Base-by-base conservation (phyloP, 176 grass and related monocot species). In the Paspalum vaginatum region DNA sequence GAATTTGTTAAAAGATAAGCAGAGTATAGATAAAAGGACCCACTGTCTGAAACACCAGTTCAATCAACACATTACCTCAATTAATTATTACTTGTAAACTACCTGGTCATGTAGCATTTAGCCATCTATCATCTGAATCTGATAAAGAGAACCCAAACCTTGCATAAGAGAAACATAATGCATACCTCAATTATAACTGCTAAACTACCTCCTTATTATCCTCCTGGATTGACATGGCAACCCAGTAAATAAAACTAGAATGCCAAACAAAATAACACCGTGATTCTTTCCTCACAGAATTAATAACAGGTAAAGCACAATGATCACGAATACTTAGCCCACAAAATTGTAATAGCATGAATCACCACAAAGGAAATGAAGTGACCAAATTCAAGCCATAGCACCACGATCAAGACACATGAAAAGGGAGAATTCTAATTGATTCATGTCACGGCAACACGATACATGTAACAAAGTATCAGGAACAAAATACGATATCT, bases 381-480 rank as follows among this genome's bases (percentile, higher is more conserved):
- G 75, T 16, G 26, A 20, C 20, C 11, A 40, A 53, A 76, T 63
- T 40, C 45, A 81, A 64, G 37, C 22, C 11, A 63, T 47, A 68
- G 47, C 13, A 50, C 47, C 50, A 25, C 43, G 57, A 71, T 83
- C 74, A 79, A 1, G 1, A 40, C 45, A 89, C 70, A 41, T 26
- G 11, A 24, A 73, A 50, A 50, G 2, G 50, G 51, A 43, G 21
- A 8, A 48, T 65, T 77, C 8, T 72, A 53, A 75, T 75, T 13
- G 37, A 8, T 38, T 78, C 49, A 65, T n/a, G 26, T 51, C 48
- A 81, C 47, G 11, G 38, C 22, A 43, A 37, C 2, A 47, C 45
- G 12, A 72, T 53, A 61, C 74, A 78, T 40, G 54, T 60, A 46
- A 56, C 18, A 41, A 43, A 68, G 38, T 32, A 53, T 72, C 70